Base-by-base conservation (phyloP, 306 rosid species). In the Geum urbanum region DNA sequence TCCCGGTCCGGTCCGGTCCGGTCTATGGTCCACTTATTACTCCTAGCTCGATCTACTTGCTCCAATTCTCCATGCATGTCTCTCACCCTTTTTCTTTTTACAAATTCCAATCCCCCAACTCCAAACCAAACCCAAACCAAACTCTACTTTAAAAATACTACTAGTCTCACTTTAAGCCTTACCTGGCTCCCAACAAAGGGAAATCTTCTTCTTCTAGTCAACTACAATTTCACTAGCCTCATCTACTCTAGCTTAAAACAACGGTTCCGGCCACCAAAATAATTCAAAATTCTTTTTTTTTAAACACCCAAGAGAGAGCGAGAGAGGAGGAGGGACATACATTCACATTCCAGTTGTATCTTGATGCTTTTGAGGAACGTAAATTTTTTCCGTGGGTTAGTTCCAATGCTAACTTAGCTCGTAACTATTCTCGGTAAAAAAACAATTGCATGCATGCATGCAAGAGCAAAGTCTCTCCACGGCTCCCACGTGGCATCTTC, bases 271-370 rank as follows among this genome's bases (percentile, higher is more conserved):
- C 37, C 4, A 32, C 37, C 37, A 32, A 32, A 24, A 32, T 32
- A 32, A 32, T 32, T 32, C 37, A 32, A 32, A 32, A 2, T 32
- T 50, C 6, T 12, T 54, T 5, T 5, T 19, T 20, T 54, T 19
- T 0, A 54, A 8, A 5, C 4, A 9, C 3, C 35, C 6, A 4
- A 54, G 35, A 20, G 37, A 56, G 62, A 41, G 37, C 46, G 60
- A 77, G 69, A 55, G 55, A 78, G 76, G 43, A 72, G 64, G 84
- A 84, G 78, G 78, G 92, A 87, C 92, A 88, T 82, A 94, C 97
- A 92, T 90, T 88, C 95, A 92, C 97, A 94, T 90, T 90, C 95
- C 92, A 87, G 97, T 84, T 90, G 96, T 85, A 78, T 82, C 85
- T 88, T 73, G 96, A 78, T 90, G 89, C 98, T 94, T 94, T 94